Conservation (phyloP, 75 land plant genomes). For the Picea sitchensis region DNA sequence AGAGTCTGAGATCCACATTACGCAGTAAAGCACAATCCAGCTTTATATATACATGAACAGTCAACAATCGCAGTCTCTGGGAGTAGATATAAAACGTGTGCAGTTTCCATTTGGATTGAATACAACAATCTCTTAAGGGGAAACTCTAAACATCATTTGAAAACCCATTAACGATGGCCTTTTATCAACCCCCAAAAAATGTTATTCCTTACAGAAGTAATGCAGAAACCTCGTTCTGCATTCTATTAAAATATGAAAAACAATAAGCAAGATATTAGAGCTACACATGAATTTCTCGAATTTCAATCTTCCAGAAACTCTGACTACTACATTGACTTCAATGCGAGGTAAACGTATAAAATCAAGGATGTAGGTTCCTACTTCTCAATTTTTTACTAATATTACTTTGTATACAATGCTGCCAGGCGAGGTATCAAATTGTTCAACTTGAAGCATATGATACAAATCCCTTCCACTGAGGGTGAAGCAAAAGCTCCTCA, state of each 20-base stretch:
- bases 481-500: background rate
- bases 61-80: too few relatives aligned
- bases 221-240: background rate
- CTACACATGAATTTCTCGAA: background rate
- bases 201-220: background rate
- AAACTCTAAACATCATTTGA: too few relatives aligned
- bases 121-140: too few relatives aligned
- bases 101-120: too few relatives aligned
- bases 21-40: too few relatives aligned
- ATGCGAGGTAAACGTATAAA: background rate
- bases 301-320: slow-evolving; percentile 4
- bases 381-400: background rate
- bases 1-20: too few relatives aligned
- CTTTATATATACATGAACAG: too few relatives aligned
- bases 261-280: slow-evolving; percentile 1
- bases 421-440: background rate
- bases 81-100: too few relatives aligned
- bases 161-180: background rate
- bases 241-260: background rate
- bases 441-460: background rate
- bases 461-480: background rate
- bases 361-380: background rate
- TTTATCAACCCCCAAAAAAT: slow-evolving; percentile 5
- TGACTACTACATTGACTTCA: background rate
- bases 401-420: slow-evolving; percentile 6